Percentiles rank a stretch among this genome's conserved stretches.
phyloP scores from a whole-genome alignment of 148 eudicot species.

The Amaranthus palmeri region DNA sequence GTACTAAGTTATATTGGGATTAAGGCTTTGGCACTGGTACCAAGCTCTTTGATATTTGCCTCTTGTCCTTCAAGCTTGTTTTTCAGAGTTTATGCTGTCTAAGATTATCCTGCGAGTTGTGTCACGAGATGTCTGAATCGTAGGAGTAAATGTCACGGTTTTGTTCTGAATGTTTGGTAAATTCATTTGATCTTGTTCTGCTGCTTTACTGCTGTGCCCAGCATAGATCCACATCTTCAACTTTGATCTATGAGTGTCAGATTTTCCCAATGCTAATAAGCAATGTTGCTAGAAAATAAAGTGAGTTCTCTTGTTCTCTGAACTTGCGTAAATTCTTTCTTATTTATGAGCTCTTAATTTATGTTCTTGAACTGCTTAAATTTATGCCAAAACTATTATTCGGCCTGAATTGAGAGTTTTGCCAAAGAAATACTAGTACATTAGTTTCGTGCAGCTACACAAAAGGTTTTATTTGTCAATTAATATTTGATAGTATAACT shows the following conservation, averaged over 20 bases:
- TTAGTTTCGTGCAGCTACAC: neutral
- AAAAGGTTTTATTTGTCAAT: neutral
- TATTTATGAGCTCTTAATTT: neutral
- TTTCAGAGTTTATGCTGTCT: conserved; percentile 9
- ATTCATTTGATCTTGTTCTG: neutral
- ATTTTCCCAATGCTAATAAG: neutral
- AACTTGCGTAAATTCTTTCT: neutral
- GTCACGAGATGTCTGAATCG: conserved; percentile 5
- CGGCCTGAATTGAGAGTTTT: neutral
- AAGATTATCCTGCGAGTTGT: conserved; percentile 2
- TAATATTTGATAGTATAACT: neutral
- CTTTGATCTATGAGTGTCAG: neutral
- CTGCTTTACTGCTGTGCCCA: neutral
- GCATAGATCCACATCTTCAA: neutral
- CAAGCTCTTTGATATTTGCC: conserved; percentile 11
- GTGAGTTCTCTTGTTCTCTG: neutral
- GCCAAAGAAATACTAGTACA: neutral
- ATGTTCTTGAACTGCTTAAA: neutral
- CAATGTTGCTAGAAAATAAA: conserved; percentile 3
- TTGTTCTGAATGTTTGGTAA: neutral
- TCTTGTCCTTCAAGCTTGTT: conserved; percentile 2
- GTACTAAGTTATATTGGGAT: conserved; percentile 26
- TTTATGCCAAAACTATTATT: neutral
- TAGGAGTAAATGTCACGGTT: neutral
- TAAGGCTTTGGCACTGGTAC: conserved; percentile 28